Base-by-base conservation (phyloP, 257 asterid genomes). In the Nicotiana attenuata region DNA sequence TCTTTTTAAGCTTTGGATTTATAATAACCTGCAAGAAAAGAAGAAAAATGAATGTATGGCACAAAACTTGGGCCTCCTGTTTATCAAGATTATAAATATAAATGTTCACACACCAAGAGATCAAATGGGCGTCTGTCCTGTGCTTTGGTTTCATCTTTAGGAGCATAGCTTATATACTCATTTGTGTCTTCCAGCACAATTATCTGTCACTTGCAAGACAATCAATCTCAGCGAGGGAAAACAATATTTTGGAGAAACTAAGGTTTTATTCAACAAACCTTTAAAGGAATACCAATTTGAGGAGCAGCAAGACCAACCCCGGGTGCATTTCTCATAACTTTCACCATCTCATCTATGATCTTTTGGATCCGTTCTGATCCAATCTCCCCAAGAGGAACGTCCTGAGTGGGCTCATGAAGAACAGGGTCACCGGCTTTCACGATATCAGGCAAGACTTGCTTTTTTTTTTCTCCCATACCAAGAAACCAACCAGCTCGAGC, bases 231-330 rank as follows among this genome's bases (percentile, higher is more conserved):
- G 80, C 5, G 61, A 50, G 45, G 45, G 9, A 75, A 47, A 75
- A 15, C 52, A 50, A 7, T 47, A 73, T 13, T 20, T 15, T 22
- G 24, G 7, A 53, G 11, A 60, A 35, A 75, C 33, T 24, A 75
- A 22, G 9, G 41, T 50, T 7, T 52, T 64, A 24, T 76, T 14
- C 65, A 65, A 80, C 88, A 41, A 67, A 93, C 99, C 94, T 88
- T 92, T 77, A 95, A 86, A 1, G 99, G 97, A 64, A 94, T 87
- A 26, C 99, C 99, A 85, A 96, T 92, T 66, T 96, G 99, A 16
- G 99, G 97, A 81, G 99, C 99, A 81, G 99, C 98, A 84, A 94
- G 96, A 76, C 99, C 98, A 85, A 96, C 99, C 35, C 98, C 99
- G 57, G 98, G 98, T 76, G 96, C 98, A 81, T 81, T 85, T 41